Evolutionary conservation across 2,329 filamentous ascomycete species (phyloP), one percentile per base, ranked within the genome.

Genomic region (Lasiodiplodia sp.): DNA sequence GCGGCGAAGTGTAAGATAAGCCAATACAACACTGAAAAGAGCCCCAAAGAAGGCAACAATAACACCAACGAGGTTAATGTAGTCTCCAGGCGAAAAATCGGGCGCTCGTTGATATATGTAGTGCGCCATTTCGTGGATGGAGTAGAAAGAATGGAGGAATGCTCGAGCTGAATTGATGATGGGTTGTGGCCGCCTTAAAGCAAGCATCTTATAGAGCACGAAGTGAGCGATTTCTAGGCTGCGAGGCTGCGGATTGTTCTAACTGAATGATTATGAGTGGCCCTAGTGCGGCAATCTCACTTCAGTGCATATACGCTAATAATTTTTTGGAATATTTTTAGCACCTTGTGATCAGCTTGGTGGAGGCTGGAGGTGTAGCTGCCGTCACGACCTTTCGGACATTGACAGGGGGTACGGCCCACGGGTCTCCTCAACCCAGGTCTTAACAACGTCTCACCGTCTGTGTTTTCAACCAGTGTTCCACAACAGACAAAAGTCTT

Each of bases 381-480:
- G 67, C 67, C 67, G 67, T 68, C 67, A 56, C 60, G 58, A 57
- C 60, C 40, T 68, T 37, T 65, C 67, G 67, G 67, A 68, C 67
- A 68, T 68, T 68, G 67, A 68, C 67, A 65, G 67, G 67, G 67
- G 67, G 52, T 68, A n/a, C n/a, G n/a, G n/a, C n/a, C n/a, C n/a
- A 65, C 67, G 67, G 67, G 58, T 68, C 67, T 68, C 67, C 67
- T 68, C 66, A 49, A 44, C 47, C 67, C 67, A 58, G 67, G 52
- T 68, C 57, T 49, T 63, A 44, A 60, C 51, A 31, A 68, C 40
- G 67, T 68, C 58, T 58, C 67, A 64, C 67, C 58, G 67, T 68
- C 67, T 65, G 67, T 68, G 67, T 57, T 63, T 57, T 62, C 66
- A 65, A 58, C 67, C 67, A 68, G 58, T 57, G 51, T 52, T 68